Conservation (phyloP, 129 eudicot species). For the Ambrosia trifida region DNA sequence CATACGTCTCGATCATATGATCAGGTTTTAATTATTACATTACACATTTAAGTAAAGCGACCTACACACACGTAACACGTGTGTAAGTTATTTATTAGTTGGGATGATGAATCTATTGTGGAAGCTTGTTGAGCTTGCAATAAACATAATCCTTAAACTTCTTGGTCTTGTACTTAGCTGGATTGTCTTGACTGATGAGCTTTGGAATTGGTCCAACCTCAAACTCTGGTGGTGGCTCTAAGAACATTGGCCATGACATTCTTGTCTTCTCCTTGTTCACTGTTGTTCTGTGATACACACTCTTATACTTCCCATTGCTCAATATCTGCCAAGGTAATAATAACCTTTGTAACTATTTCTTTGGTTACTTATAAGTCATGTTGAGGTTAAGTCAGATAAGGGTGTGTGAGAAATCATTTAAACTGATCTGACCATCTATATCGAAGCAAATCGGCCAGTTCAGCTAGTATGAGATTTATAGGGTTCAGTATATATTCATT, state of each 20-base stretch:
- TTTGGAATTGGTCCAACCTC: constrained; percentile 63
- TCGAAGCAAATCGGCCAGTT: neutral
- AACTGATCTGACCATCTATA: too few species aligned
- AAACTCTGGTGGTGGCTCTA: constrained; percentile 76
- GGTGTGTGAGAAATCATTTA: neutral
- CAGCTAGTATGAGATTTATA: neutral
- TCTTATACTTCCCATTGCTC: constrained; percentile 76
- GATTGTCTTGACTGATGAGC: constrained; percentile 40
- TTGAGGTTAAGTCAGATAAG: too few species aligned
- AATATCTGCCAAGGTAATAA: constrained; percentile 36
- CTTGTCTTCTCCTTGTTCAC: constrained; percentile 75
- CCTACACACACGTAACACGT: neutral
- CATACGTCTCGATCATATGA: neutral
- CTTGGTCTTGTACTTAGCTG: constrained; percentile 36
- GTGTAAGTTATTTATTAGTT: constrained; percentile 5
- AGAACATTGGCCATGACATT: constrained; percentile 88
- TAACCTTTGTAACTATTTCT: neutral
- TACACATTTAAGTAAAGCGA: neutral
- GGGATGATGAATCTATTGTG: constrained; percentile 30
- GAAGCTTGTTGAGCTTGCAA: constrained; percentile 62
- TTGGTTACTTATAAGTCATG: too few species aligned
- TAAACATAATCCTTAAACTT: constrained; percentile 51
- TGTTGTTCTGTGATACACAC: constrained; percentile 68
- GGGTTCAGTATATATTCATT: neutral
- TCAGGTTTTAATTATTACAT: neutral